Conservation (phyloP, 805 yeast species). For the Kodamaea restingae region DNA sequence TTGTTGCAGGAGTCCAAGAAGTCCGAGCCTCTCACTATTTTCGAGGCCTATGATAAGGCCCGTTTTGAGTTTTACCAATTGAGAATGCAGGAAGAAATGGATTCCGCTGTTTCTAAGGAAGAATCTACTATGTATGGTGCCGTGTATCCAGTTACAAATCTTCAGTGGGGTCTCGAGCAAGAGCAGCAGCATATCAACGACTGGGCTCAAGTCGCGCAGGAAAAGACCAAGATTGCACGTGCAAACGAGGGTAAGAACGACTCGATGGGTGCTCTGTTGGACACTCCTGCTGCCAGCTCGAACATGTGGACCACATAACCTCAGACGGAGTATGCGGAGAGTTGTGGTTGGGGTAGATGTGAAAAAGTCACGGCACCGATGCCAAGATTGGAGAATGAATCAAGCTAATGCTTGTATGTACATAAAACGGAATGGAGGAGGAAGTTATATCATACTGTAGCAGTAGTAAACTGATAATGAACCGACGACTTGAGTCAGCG, state of each 20-base stretch:
- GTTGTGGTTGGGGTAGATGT: neutral
- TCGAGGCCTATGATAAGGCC: conserved; percentile 79
- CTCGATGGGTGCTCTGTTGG: conserved; percentile 9
- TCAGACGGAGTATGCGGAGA: neutral
- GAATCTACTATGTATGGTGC: conserved; percentile 87
- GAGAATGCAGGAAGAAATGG: conserved; percentile 83
- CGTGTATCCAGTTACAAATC: conserved; percentile 54
- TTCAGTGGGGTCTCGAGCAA: conserved; percentile 63
- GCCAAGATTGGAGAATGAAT: no score
- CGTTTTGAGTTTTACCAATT: conserved; percentile 83
- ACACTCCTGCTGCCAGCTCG: conserved; percentile 10
- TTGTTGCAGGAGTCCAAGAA: conserved; percentile 23
- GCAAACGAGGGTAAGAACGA: conserved; percentile 35
- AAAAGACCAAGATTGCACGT: conserved; percentile 52
- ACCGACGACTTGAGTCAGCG: no score
- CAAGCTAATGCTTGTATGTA: no score
- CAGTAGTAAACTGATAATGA: no score
- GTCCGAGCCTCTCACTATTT: conserved; percentile 26
- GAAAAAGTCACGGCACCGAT: neutral
- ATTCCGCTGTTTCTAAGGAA: conserved; percentile 65
- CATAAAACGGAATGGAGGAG: conserved; percentile 2
- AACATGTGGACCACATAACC: conserved; percentile 20
- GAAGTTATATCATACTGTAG: neutral
- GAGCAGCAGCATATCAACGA: conserved; percentile 69
- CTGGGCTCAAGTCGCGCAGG: conserved; percentile 71